phyloP scores from a whole-genome alignment of 805 yeast genomes.

The Tetrapisispora taiwanensis region DNA sequence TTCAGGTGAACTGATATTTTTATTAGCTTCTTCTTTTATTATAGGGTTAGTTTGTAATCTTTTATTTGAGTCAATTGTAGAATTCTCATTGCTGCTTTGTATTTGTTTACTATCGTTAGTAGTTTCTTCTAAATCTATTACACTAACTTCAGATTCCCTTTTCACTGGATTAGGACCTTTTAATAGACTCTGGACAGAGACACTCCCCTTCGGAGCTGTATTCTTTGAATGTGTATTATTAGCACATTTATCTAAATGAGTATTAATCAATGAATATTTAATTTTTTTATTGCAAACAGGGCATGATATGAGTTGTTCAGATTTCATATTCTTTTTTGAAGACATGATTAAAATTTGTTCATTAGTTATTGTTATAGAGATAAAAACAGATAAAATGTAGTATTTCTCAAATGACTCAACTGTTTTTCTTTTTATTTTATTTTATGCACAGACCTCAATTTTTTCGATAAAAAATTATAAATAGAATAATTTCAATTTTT shows the following conservation, averaged over 20 bases:
- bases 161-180: conserved; percentile 2
- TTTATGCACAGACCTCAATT: too few species aligned
- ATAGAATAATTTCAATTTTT: too few species aligned
- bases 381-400: too few species aligned
- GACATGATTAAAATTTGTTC: background rate
- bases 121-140: background rate
- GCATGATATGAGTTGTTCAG: conserved; percentile 22
- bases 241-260: conserved; percentile 25
- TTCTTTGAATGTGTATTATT: background rate
- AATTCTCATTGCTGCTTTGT: background rate
- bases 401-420: too few species aligned
- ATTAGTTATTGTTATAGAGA: too few species aligned
- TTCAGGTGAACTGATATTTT: background rate
- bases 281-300: conserved; percentile 25
- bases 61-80: background rate
- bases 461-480: too few species aligned
- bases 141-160: background rate
- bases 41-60: conserved; percentile 6
- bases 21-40: background rate
- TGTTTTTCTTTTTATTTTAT: too few species aligned
- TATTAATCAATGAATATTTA: conserved; percentile 19
- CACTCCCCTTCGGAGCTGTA: conserved; percentile 4
- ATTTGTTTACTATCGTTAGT: background rate
- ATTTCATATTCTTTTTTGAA: background rate
- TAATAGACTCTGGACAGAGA: conserved; percentile 14